Percentiles rank a stretch among this genome's conserved stretches.
Conservation (phyloP, 78 protist species). For the Creolimax fragrantissima region DNA sequence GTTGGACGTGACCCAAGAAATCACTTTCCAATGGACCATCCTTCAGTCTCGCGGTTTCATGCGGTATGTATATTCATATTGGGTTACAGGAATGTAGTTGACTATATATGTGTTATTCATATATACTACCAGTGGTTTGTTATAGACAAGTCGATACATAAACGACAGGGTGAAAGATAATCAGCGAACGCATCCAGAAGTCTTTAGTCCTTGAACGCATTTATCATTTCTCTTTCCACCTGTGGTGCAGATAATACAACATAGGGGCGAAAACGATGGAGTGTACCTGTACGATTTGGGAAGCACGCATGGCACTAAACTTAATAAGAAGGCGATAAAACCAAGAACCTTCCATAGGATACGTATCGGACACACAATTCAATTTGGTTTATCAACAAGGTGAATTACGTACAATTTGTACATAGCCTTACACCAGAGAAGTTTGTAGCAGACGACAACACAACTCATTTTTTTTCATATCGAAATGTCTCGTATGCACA, state of each 20-base stretch:
- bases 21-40: not conserved
- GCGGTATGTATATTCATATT: not conserved
- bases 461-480: no score
- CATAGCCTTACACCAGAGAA: no score
- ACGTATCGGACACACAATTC: not conserved
- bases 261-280: not conserved
- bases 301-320: not conserved
- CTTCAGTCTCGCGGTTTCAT: not conserved
- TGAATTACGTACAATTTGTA: no score
- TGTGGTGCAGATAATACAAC: not conserved
- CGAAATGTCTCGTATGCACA: no score
- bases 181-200: no score
- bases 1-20: not conserved
- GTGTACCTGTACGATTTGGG: not conserved
- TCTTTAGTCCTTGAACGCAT: no score
- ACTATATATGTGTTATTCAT: not conserved
- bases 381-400: not conserved
- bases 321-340: not conserved
- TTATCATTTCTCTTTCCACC: no score
- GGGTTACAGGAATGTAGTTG: no score
- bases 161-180: no score
- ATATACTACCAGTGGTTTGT: no score
- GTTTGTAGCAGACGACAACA: no score
- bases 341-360: not conserved
- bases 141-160: no score